Conservation (phyloP, 768 basidiomycete species). For the Rhodosporidiobolus sp. region DNA sequence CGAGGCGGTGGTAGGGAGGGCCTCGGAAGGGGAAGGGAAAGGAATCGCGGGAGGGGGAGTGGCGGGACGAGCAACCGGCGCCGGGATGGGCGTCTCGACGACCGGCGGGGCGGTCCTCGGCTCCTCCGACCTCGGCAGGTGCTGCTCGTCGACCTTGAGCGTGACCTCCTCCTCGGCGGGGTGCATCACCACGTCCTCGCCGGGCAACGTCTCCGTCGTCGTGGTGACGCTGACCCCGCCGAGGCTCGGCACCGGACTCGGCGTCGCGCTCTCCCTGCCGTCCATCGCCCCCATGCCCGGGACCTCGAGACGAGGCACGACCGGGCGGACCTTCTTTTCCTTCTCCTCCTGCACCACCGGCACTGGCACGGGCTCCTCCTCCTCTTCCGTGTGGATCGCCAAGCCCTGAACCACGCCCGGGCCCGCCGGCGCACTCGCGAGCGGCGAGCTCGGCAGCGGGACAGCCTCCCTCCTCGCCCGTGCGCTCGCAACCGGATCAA, state of each 20-base stretch:
- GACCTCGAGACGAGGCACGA: background rate
- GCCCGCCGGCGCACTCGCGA: background rate
- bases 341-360: background rate
- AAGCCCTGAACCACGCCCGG: background rate
- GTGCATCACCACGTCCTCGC: slow-evolving; percentile 33
- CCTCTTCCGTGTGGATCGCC: background rate
- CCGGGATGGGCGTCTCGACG: background rate
- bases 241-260: slow-evolving; percentile 17
- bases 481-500: slow-evolving; percentile 52
- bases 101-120: no score
- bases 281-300: background rate
- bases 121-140: background rate
- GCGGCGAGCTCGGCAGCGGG: background rate
- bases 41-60: slow-evolving; percentile 19
- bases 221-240: slow-evolving; percentile 21
- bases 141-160: background rate
- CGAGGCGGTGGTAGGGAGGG: background rate
- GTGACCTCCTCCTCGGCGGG: slow-evolving; percentile 13
- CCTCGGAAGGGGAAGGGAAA: slow-evolving; percentile 14
- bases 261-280: background rate
- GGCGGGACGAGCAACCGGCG: background rate
- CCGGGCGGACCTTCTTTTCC: no score
- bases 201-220: slow-evolving; percentile 23
- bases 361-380: background rate
- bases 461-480: background rate